Base-by-base conservation (phyloP, 192 early-diverging fungal genomes). In the Dispira parvispora region DNA sequence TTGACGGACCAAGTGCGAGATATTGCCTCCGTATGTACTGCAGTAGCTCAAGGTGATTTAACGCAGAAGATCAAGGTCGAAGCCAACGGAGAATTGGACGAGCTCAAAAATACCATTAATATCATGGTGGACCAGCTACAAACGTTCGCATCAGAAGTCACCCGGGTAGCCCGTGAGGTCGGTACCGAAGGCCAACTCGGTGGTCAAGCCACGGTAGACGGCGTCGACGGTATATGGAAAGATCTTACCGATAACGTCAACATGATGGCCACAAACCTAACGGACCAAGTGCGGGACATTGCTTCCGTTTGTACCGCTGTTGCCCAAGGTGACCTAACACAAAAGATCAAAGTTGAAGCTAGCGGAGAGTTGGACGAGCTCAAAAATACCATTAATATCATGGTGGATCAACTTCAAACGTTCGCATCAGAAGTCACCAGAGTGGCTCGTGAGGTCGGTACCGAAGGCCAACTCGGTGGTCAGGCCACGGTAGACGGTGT, bases 161-260 rank as follows among this genome's bases (percentile, higher is more conserved):
- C 81, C 6, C 64, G 81, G 56, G 81, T 83, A 1, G 65, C 77
- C 2, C 67, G 65, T 12, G 81, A 83, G 67, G 81, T 83, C 12
- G 81, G 81, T 0, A 81, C 81, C 0, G 77, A 81, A 27, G 81
- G 81, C 10, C 72, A 69, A 23, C 55, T 83, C 9, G 78, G 81
- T n/a, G 81, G 81, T 14, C 78, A 83, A 65, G 81, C 81, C 52
- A 66, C 73, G 0, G 81, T 83, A 4, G 71, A 64, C 61, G 76
- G 62, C 16, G 81, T 82, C 0, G 75, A 63, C 26, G 81, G 81
- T 27, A 79, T 77, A 0, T 83, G 81, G 81, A 80, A 78, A 49
- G 75, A 80, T 23, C 62, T 83, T 0, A 83, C 81, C 8, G 75
- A 77, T 55, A 78, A 75, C 61, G 81, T 83, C 62, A 83, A 83